Base-by-base conservation (phyloP, 2,329 filamentous ascomycete species). In the Rhynchosporium graminicola region DNA sequence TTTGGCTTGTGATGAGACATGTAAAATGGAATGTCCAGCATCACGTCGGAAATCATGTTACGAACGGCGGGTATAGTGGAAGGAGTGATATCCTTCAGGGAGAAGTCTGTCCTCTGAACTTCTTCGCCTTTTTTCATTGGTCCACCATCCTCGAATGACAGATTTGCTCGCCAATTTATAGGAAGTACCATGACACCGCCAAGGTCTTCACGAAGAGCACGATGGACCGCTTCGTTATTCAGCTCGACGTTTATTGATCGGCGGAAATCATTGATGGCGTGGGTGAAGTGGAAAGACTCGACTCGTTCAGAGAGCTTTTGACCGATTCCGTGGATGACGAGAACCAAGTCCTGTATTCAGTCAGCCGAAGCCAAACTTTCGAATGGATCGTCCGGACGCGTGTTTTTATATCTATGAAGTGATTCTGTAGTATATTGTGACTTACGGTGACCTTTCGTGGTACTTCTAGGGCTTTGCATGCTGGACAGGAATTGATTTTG, bases 21-120 rank as follows among this genome's bases (percentile, higher is more conserved):
- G 77, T 98, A 99, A 74, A 97, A 98, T 0, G 95, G 95, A 56
- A 99, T 94, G 74, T 99, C 95, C 56, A 98, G 88, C 92, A 99
- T 97, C 70, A 99, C 92, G 74, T 99, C 95, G 47, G 91, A 96
- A 65, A 99, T 96, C 73, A 99, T 87, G 72, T 90, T 91, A 51
- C 95, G 88, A n/a, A 99, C 89, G 0, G 91, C 92, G 0, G 94
- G 93, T 36, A 99, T 91, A 0, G 91, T 95, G 47, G 88, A 85
- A 0, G 92, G 93, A 4, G 96, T 97, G 68, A 99, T 97, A 69
- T 98, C 93, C 69, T 93, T 90, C 13, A 99, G 80, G 0, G 81
- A 80, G 72, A 86, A 91, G 42, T 83, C 77, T 75, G 68, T 87
- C 38, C 85, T 80, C n/a, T 79, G 75, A 6, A 75, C 75, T 61